phyloP scores from a whole-genome alignment of 495 filamentous ascomycete genomes.

The Pseudomonodictys pantanalensis region DNA sequence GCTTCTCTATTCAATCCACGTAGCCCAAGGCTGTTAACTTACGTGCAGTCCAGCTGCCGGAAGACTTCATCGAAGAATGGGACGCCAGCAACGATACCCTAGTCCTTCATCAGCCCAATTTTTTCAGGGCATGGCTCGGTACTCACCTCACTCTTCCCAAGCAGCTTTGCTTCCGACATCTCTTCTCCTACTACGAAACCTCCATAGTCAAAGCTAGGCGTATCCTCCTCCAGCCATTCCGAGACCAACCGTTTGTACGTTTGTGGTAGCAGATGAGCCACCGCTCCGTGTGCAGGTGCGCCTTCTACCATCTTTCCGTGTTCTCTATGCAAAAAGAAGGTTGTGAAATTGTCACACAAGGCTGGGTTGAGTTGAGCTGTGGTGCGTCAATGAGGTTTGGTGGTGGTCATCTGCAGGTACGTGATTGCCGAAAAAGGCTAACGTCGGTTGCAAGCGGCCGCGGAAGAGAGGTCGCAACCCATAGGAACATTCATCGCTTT shows the following conservation, averaged over 20 bases:
- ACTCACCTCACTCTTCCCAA: conserved; percentile 74
- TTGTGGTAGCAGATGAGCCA: conserved; percentile 77
- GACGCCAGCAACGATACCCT: conserved; percentile 82
- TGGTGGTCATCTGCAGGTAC: background rate
- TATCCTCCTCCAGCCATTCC: conserved; percentile 90
- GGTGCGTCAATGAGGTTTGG: conserved; percentile 1
- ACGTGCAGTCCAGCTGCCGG: conserved; percentile 78
- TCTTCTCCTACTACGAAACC: conserved; percentile 91
- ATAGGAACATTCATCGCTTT: too few species aligned
- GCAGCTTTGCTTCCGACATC: conserved; percentile 71
- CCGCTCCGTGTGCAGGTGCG: conserved; percentile 66
- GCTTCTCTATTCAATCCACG: background rate
- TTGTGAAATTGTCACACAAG: background rate
- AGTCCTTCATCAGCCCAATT: background rate
- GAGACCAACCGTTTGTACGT: conserved; percentile 79
- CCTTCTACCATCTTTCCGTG: conserved; percentile 30
- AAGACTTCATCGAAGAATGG: conserved; percentile 98
- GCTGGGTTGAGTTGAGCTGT: background rate
- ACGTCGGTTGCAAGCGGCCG: conserved; percentile 9
- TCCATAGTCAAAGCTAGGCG: conserved; percentile 92
- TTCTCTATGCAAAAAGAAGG: background rate
- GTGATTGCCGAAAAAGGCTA: conserved; percentile 8
- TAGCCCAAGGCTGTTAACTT: conserved; percentile 28
- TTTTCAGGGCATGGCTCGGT: background rate
- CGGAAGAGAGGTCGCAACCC: background rate